Conservation (phyloP, 371 early-diverging fungal species). For the Zopfochytrium polystomum region DNA sequence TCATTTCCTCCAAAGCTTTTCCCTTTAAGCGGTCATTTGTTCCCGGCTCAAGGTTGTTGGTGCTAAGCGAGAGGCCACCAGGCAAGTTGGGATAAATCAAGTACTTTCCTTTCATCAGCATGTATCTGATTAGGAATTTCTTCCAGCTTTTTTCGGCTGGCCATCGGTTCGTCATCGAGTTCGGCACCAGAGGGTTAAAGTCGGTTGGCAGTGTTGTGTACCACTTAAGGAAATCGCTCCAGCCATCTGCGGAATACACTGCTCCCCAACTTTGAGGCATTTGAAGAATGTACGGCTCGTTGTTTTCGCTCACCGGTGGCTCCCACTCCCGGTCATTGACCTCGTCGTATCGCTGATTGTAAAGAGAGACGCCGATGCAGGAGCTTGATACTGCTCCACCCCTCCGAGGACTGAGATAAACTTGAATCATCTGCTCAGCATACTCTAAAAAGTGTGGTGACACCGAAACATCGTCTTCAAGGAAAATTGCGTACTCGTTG, state of each 20-base stretch:
- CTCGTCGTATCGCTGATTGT: constrained; percentile 28
- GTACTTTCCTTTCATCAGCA: constrained; percentile 23
- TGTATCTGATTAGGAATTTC: constrained; percentile 29
- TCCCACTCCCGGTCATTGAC: constrained; percentile 24
- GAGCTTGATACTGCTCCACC: neutral
- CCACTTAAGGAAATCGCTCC: constrained; percentile 31
- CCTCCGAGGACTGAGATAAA: constrained; percentile 22
- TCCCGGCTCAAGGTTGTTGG: constrained; percentile 31
- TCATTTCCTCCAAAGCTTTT: neutral
- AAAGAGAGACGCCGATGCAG: constrained; percentile 29
- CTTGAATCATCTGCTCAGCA: constrained; percentile 26
- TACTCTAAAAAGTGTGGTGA: constrained; percentile 33
- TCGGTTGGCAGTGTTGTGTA: constrained; percentile 5
- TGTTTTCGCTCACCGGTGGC: neutral
- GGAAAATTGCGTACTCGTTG: constrained; percentile 23
- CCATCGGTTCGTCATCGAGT: constrained; percentile 33
- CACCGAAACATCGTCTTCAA: constrained; percentile 30
- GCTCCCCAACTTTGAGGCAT: constrained; percentile 36
- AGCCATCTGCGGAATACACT: constrained; percentile 21
- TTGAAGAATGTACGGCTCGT: constrained; percentile 25
- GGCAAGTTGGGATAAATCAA: constrained; percentile 33
- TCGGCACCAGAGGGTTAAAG: constrained; percentile 26
- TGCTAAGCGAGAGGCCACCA: constrained; percentile 19
- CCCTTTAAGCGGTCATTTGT: constrained; percentile 22
- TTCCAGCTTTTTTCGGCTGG: constrained; percentile 24